Base-by-base conservation (phyloP, 352 stramenopile species). In the Blastocystis sp. region DNA sequence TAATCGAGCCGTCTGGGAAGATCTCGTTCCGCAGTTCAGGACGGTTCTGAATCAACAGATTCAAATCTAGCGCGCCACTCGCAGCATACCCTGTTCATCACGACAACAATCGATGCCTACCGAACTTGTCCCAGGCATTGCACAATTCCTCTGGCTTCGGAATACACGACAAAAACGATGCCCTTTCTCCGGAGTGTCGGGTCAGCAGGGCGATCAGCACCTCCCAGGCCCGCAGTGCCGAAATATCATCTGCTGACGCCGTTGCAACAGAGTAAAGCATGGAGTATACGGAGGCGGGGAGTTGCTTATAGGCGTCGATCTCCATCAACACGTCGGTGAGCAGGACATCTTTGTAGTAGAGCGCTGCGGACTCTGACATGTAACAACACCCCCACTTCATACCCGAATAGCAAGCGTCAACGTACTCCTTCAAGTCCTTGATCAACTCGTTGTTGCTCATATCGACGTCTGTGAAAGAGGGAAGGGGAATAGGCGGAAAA, bases 271-370 rank as follows among this genome's bases (percentile, higher is more conserved):
- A 11, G 59, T 52, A 81, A 4, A 81, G 71, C 41, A 81, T 14
- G 5, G n/a, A 11, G n/a, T 81, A 81, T n/a, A 81, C 7, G 2
- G 71, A 81, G 38, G 43, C 21, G 19, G 71, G 71, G 9, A 81
- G 52, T 28, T 19, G 40, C 9, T 66, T 9, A 67, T 43, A n/a
- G 7, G 71, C 14, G 45, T 81, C 71, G 52, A 62, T 64, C n/a
- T 65, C 45, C 17, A 17, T 59, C 3, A 81, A 23, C 21, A 81
- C n/a, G 71, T 81, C 59, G 5, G 71, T 81, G 23, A 65, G 41
- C 23, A 81, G 71, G 34, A 81, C 43, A 19, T 23, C 40, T n/a
- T 23, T 17, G 52, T 81, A 81, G 17, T 23, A 81, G 19, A 9
- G 7, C 19, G 48, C 48, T 28, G 43, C 9, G 2, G 40, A 43